Evolutionary conservation across 257 asterid genomes (phyloP).

Genomic region (Rehmannia glutinosa): DNA sequence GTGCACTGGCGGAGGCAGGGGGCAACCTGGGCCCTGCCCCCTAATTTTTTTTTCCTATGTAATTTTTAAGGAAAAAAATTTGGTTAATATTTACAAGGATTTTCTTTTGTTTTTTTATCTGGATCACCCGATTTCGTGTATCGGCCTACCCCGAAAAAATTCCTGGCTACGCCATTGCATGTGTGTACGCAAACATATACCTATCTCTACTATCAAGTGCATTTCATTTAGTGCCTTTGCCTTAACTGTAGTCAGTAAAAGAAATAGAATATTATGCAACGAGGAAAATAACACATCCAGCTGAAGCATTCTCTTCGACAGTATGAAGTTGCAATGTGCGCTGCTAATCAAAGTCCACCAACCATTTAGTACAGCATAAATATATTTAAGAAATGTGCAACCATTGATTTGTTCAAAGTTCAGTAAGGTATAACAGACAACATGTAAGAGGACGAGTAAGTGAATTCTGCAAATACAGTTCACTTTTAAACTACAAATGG

Average conservation of each 20-base stretch:
- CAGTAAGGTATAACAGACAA: neutral
- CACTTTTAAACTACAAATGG: too few species aligned
- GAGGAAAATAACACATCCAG: neutral
- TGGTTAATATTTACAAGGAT: too few species aligned
- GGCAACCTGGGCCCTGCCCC: too few species aligned
- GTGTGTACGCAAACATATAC: constrained; percentile 1
- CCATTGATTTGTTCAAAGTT: neutral
- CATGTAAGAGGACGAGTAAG: neutral
- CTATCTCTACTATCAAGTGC: neutral
- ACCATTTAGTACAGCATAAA: constrained; percentile 1
- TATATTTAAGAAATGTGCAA: constrained; percentile 1
- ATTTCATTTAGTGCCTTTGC: neutral
- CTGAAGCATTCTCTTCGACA: constrained; percentile 1
- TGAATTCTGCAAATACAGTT: neutral
- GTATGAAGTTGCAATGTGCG: neutral
- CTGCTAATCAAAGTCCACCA: constrained; percentile 6
- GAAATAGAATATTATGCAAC: neutral
- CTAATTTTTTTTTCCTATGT: too few species aligned
- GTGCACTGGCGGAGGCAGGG: neutral
- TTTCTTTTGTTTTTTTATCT: too few species aligned
- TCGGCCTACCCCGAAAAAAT: too few species aligned
- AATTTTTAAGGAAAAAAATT: too few species aligned
- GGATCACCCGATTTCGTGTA: too few species aligned
- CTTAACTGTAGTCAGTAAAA: neutral
- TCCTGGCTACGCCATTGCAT: too few species aligned